Evolutionary conservation across 805 yeast species (phyloP), one percentile per base, ranked within the genome.

Genomic region (Metschnikowia peoriensis): DNA sequence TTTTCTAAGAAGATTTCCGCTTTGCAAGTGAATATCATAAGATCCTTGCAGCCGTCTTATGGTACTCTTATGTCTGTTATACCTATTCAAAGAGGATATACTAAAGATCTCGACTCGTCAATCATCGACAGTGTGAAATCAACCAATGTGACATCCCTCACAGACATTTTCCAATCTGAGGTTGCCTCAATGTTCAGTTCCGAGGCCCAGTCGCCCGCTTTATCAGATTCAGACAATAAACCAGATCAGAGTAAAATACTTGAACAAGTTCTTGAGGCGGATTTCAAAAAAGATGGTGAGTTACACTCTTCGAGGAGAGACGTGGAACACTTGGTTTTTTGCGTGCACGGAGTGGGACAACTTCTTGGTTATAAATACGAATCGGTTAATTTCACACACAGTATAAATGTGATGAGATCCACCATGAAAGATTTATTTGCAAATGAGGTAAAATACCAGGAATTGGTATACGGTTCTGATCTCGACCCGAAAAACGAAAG

Each of bases 321-420:
- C 34, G 67, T 83, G 29, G 82, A 84, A 37, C 89, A 85, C 62
- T 71, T 93, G 56, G 82, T 92, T 1, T 73, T 93, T n/a, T 90
- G 97, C 64, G 81, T 93, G 29, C 99, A 93, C 71, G 99, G 99
- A 0, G 89, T 93, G 54, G 99, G 98, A 1, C 99, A 93, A 68
- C 81, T 85, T 15, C 72, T 94, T 47, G 96, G 97, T 1, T 76
- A 83, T 44, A 82, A 82, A 61, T 84, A 86, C 63, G 92, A 91
- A 60, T 84, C 86, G 47, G 86, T 93, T 28, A 89, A 89, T 67
- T 94, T 93, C 71, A 84, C 90, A 8, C 96, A 91, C 64, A 91
- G 91, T 38, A 81, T 90, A 35, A 88, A 87, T 61, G 76, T 79
- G 34, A 67, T 92, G 56, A 70, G 91, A 53, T 71, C 76, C 48